phyloP scores from a whole-genome alignment of 2,329 filamentous ascomycete species.

The Diaporthe sp. region DNA sequence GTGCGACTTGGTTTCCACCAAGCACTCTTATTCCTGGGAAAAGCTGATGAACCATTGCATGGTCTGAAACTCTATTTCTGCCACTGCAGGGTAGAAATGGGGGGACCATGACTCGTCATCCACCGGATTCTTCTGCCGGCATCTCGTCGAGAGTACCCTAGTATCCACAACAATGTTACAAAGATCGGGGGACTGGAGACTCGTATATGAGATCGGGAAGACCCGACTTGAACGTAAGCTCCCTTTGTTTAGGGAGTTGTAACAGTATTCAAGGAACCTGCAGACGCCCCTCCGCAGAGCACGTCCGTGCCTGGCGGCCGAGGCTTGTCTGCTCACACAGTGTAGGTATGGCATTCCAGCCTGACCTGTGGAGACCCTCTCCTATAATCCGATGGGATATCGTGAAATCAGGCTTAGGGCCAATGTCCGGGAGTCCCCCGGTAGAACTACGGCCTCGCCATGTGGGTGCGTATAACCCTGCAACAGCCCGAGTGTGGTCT shows the following conservation, averaged over 20 bases:
- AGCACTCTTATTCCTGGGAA: background rate
- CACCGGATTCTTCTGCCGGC: slow-evolving; percentile 12
- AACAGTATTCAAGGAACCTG: background rate
- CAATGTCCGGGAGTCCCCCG: background rate
- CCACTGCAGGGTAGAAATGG: background rate
- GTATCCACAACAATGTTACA: slow-evolving; percentile 15
- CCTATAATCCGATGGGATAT: slow-evolving; percentile 23
- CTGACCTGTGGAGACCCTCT: slow-evolving; percentile 14
- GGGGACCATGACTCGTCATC: slow-evolving; percentile 16
- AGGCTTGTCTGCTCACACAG: slow-evolving; percentile 1
- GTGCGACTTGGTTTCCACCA: background rate
- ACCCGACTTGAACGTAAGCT: background rate
- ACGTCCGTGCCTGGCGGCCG: background rate
- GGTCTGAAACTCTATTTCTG: slow-evolving; percentile 30
- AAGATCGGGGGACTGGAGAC: slow-evolving; percentile 8
- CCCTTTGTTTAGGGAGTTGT: background rate
- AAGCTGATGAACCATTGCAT: slow-evolving; percentile 26
- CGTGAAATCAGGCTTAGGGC: background rate
- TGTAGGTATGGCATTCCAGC: background rate
- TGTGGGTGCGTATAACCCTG: slow-evolving; percentile 4
- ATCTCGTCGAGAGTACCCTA: background rate
- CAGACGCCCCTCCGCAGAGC: background rate
- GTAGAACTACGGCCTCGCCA: background rate
- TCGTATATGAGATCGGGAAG: slow-evolving; percentile 25
- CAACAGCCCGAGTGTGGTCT: slow-evolving; percentile 1